Base-by-base conservation (phyloP, 495 filamentous ascomycete species). In the Lasiosphaeris hirsuta region DNA sequence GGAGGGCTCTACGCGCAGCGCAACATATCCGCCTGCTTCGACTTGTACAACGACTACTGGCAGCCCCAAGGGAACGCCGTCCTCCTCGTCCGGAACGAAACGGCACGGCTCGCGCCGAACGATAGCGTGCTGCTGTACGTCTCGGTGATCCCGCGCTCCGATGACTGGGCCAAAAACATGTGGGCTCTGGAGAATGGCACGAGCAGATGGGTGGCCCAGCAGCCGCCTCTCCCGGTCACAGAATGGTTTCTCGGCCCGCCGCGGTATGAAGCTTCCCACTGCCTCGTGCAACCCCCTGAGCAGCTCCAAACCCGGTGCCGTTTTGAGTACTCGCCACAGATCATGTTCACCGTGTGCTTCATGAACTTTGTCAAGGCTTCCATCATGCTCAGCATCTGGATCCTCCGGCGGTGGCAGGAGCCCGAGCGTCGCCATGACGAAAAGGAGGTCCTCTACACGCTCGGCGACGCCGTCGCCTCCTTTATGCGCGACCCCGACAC, bases 401-500 rank as follows among this genome's bases (percentile, higher is more conserved):
- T 48, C 2, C 34, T 54, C n/a, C 33, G 60, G 17, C 36, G 39
- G 35, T 52, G 60, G 39, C 62, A 61, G 30, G 49, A 58, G 0
- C 36, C 15, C 37, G 34, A 34, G 19, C 18, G 14, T 7, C 11
- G 14, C 18, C 34, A 40, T n/a, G 43, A 10, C 13, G 37, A 54
- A 6, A 39, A 34, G 10, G 42, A 56, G 17, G 35, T 48, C 6
- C 44, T 56, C n/a, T 56, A 56, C 38, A 71, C 68, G 7, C 60
- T 71, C 10, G 66, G 68, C 11, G 68, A 71, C 46, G 66, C 66
- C 7, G 63, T 71, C 1, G 62, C 66, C 14, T 71, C 68, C n/a
- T 71, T 71, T 9, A 64, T 70, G 40, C 49, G 54, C 19, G 34
- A 61, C 0, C 68, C 66, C 1, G 54, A 56, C 44, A 4, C 0